Evolutionary conservation across 140 eudicot species (phyloP), one percentile per base, ranked within the genome.

Genomic region (Flaveria floridana): DNA sequence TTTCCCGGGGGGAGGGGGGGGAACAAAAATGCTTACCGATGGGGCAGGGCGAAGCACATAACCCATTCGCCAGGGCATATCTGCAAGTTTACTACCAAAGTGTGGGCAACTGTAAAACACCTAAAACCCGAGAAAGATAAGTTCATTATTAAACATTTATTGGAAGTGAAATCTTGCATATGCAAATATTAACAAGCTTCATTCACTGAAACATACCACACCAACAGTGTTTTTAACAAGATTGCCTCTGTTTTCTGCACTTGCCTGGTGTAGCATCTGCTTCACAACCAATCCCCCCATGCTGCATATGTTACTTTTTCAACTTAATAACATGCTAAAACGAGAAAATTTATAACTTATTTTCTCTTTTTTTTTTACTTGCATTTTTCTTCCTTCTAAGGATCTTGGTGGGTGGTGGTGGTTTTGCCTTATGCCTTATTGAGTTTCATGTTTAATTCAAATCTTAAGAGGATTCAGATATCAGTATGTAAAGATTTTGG

Each of bases 21-120:
- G 46, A 6, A 55, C 4, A 73, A 42, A 78, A 70, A 63, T 14
- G 79, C 91, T 89, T 14, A 93, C 98, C 52, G 91, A 83, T 21
- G 98, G 98, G 76, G 98, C 98, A 78, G 98, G 98, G 76, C 97
- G 98, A 48, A 93, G 78, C 68, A 93, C 98, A 81, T 84, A 85
- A 63, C 98, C 98, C 96, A 93, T 93, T 46, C 98, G 79, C 97
- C 98, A 93, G 61, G 98, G 98, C 96, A 93, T 85, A 79, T 93
- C 98, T 47, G 98, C 98, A 73, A 93, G 97, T 85, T 84, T 93
- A 84, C 98, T 93, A 76, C 98, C 98, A 78, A 89, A 90, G 80
- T 93, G 98, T 14, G 98, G 98, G 74, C 98, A 93, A 58, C 98
- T 93, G 78, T 90, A 93, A 82, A 93, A 93, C 52, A 90, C 97